Evolutionary conservation across 2,329 filamentous ascomycete species (phyloP), one percentile per base, ranked within the genome.

Genomic region (Fusarium hainanense): DNA sequence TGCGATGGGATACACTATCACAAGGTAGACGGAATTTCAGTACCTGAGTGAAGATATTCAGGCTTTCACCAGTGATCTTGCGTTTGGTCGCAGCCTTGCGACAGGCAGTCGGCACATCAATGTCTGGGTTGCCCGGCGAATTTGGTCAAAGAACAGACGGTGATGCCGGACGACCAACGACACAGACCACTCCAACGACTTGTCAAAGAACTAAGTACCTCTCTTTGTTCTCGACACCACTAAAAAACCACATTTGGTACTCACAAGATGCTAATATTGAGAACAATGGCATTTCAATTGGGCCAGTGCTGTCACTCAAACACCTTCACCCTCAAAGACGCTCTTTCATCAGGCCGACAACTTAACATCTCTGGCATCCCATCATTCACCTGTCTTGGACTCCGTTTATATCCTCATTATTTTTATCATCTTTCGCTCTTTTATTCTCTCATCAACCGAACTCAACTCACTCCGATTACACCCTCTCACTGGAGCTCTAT

Each of bases 251-350:
- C 37, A 41, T 44, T 27, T 52, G 51, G 48, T 44, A 63, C 52
- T 56, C 44, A 54, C 41, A 2, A 43, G 20, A 21, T 58, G 30
- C 40, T 47, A 56, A 44, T 7, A 11, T 27, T 3, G 20, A 68
- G 69, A 66, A 67, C 60, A 68, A 64, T 67, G 52, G 54, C 32
- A 68, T 66, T 69, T 42, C 63, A 37, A 11, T 21, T 37, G n/a
- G 48, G 46, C 20, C 25, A 21, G 44, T 48, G 40, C 58, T 25
- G 30, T 28, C 48, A 52, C 55, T 56, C 10, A 34, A 7, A 9
- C 23, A 49, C 47, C 8, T 54, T 63, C 48, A 49, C 6, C 21
- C 14, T 20, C 28, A 43, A 30, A 32, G 43, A 23, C 9, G 5
- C 21, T 12, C 44, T 23, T 54, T 56, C 41, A 50, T 20, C 30